Evolutionary conservation across 306 rosid genomes (phyloP).

Genomic region (Cucurbita moschata): DNA sequence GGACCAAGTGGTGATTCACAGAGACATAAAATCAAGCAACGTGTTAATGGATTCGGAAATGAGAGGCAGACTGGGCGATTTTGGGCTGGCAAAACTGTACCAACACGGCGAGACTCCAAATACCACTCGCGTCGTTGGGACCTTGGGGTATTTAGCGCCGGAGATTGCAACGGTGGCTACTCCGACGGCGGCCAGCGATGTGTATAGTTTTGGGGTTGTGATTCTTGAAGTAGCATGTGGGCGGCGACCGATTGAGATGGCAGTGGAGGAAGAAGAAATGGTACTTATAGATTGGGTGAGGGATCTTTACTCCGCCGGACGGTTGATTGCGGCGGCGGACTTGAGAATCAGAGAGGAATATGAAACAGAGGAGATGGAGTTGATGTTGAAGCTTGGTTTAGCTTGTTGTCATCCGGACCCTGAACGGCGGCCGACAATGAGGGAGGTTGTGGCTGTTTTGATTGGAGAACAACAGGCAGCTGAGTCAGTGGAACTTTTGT

Average conservation of each 20-base stretch:
- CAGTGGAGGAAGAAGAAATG: slow-evolving; percentile 40
- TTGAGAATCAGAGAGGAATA: slow-evolving; percentile 32
- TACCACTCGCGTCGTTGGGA: slow-evolving; percentile 80
- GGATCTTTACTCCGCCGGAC: slow-evolving; percentile 35
- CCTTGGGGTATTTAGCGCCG: slow-evolving; percentile 79
- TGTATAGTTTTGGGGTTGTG: slow-evolving; percentile 78
- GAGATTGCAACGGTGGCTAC: slow-evolving; percentile 48
- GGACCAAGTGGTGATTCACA: slow-evolving; percentile 77
- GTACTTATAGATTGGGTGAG: slow-evolving; percentile 82
- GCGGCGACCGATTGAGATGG: slow-evolving; percentile 49
- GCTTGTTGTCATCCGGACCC: slow-evolving; percentile 91
- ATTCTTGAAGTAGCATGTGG: slow-evolving; percentile 84
- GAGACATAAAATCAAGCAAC: slow-evolving; percentile 78
- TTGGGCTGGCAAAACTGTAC: slow-evolving; percentile 82
- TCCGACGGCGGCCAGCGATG: slow-evolving; percentile 72
- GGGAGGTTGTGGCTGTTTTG: slow-evolving; percentile 56
- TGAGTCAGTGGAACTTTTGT: slow-evolving; percentile 31
- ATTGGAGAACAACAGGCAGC: slow-evolving; percentile 27
- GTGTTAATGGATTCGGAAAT: slow-evolving; percentile 56
- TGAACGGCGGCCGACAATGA: slow-evolving; percentile 55
- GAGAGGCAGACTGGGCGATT: slow-evolving; percentile 77
- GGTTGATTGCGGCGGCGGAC: slow-evolving; percentile 47
- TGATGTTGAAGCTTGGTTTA: slow-evolving; percentile 67
- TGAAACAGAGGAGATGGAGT: slow-evolving; percentile 46
- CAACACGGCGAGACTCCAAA: slow-evolving; percentile 71